These are phyloP conservation scores for Pseudopediastrum boryanum DNA, from an alignment of 139 green algal genomes.

Conservation along the genomic window DNA sequence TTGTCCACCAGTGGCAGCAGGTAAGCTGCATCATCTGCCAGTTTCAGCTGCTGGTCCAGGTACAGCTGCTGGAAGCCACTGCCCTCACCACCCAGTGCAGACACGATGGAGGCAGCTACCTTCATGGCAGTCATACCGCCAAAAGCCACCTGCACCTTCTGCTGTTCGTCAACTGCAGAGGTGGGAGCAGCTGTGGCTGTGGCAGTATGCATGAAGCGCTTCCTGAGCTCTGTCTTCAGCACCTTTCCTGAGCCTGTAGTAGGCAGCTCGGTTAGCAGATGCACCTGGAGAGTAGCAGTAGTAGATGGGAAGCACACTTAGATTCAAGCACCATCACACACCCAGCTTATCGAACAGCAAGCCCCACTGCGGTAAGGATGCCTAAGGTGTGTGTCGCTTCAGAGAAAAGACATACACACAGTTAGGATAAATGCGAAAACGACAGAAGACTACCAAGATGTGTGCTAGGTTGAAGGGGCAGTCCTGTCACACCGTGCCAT, in stretches of 20 bases:
- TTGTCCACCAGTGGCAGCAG: constrained; percentile 12
- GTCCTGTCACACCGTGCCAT: too few relatives aligned
- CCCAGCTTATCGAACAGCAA: too few relatives aligned
- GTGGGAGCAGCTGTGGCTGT: neutral
- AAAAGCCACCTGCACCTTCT: constrained; percentile 1
- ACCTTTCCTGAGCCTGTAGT: constrained; percentile 87
- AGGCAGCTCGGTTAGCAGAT: constrained; percentile 72
- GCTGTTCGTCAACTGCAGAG: neutral
- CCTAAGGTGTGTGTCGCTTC: too few relatives aligned
- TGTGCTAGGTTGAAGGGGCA: too few relatives aligned
- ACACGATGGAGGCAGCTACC: constrained; percentile 14
- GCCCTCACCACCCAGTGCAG: neutral
- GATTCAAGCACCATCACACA: too few relatives aligned
- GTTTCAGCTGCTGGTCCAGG: neutral
- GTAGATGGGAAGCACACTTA: too few relatives aligned
- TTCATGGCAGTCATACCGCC: neutral
- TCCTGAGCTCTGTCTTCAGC: constrained; percentile 74
- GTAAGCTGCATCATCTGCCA: neutral
- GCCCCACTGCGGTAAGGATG: too few relatives aligned
- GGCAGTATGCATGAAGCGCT: neutral
- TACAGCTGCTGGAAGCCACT: neutral
- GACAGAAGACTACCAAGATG: too few relatives aligned
- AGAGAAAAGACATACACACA: too few relatives aligned
- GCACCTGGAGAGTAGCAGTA: constrained; percentile 55
- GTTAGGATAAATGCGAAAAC: too few relatives aligned